Conservation (phyloP, 495 filamentous ascomycete species). For the Parmelia sp. region DNA sequence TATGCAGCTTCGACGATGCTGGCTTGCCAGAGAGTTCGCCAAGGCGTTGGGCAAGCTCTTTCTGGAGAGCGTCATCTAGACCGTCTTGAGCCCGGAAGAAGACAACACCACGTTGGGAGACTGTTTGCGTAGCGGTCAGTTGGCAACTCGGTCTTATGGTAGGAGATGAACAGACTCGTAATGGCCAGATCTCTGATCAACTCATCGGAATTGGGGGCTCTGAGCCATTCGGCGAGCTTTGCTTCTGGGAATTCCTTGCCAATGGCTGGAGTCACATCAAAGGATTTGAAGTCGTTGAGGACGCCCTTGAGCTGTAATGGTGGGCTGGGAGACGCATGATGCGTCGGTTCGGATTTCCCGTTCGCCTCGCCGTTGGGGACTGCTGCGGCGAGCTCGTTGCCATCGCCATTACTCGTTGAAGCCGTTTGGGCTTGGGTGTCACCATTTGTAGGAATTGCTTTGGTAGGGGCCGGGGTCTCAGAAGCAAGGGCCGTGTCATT, state of each 20-base stretch:
- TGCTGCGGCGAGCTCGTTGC: background rate
- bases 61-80: conserved; percentile 58
- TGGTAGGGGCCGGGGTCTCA: background rate
- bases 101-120: conserved; percentile 74
- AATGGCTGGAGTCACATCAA: conserved; percentile 63
- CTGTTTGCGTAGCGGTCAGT: conserved; percentile 36
- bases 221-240: conserved; percentile 54
- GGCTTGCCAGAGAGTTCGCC: conserved; percentile 63
- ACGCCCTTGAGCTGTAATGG: conserved; percentile 49
- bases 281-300: conserved; percentile 51
- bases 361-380: background rate
- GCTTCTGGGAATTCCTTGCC: conserved; percentile 57
- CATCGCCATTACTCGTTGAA: background rate
- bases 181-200: conserved; percentile 61
- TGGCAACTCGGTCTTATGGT: background rate
- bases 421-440: background rate
- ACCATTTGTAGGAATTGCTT: background rate
- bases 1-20: conserved; percentile 58
- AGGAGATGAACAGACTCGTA: conserved; percentile 42
- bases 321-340: background rate
- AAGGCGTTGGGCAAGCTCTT: conserved; percentile 59
- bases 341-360: background rate
- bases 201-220: conserved; percentile 59
- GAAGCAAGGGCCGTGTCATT: background rate
- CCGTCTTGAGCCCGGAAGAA: conserved; percentile 73